Conservation (phyloP, 148 eudicot genomes). For the Oxyria digyna region DNA sequence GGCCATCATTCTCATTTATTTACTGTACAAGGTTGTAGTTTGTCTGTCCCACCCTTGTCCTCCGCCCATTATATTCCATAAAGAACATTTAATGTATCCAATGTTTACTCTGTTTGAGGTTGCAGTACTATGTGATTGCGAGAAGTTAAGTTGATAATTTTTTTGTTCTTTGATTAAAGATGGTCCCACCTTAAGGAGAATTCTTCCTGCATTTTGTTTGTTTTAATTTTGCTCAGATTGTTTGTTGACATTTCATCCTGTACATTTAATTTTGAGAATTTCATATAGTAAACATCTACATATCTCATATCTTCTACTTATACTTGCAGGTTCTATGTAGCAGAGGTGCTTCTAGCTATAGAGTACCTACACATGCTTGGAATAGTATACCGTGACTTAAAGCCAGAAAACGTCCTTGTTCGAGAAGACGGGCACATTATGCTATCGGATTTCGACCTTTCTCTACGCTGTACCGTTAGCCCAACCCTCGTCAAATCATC, state of each 20-base stretch:
- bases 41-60: not conserved
- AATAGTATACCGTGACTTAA: slow-evolving; percentile 55
- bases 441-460: slow-evolving; percentile 70
- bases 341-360: slow-evolving; percentile 56
- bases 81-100: not conserved
- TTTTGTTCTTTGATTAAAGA: not conserved
- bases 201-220: not conserved
- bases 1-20: not conserved
- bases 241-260: not conserved
- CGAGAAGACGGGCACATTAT: slow-evolving; percentile 74
- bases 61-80: not conserved
- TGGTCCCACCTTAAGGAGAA: not conserved
- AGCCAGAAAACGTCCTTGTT: slow-evolving; percentile 66
- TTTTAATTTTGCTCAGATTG: not conserved
- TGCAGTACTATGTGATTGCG: not conserved
- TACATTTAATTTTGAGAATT: not conserved
- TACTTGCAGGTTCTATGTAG: slow-evolving; percentile 51
- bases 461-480: slow-evolving; percentile 57
- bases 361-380: slow-evolving; percentile 85
- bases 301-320: not conserved
- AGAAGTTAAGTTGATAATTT: not conserved
- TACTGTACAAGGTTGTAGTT: not conserved
- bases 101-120: not conserved
- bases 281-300: not conserved
- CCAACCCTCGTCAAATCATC: slow-evolving; percentile 47